Evolutionary conservation across 768 basidiomycete species (phyloP), one percentile per base, ranked within the genome.

Genomic region (Artomyces pyxidatus): DNA sequence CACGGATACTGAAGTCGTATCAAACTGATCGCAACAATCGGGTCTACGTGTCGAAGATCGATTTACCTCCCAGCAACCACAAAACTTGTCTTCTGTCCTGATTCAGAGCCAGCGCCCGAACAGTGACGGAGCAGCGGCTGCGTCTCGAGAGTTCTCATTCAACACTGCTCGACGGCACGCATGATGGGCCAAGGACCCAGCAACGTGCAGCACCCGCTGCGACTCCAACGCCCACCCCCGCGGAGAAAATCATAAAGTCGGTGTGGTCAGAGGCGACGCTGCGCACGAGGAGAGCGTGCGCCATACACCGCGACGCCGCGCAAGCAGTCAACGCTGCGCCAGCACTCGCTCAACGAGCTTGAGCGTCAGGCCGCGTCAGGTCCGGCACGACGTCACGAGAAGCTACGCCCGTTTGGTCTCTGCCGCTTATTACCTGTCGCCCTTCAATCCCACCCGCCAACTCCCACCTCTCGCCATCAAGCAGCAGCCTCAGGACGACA

Each of bases 401-500:
- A 35, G 32, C 32, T 35, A 4, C 32, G n/a, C n/a, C n/a, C 32
- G 32, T 17, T 35, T 17, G 32, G 32, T 35, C 32, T 35, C 32
- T 12, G 32, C 32, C 32, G 32, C 32, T 17, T 12, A 35, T 35
- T 17, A 35, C 32, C 32, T 35, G 3, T 5, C 32, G 32, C 32
- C 32, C 14, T 17, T 35, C 32, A 35, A 3, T 17, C 12, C 32
- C 32, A 12, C 14, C 32, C 32, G 32, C 7, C 32, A 35, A 12
- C 32, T 14, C 2, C 32, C 12, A 17, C 32, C 32, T 27, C 21
- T 27, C 27, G 14, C 28, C 17, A 14, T 16, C 43, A 25, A 17
- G 2, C n/a, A n/a, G n/a, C n/a, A n/a, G n/a, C 60, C 67, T 43
- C 56, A 62, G 47, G 70, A 71, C 39, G 57, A 61, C 49, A 60